Base-by-base conservation (phyloP, 768 basidiomycete genomes). In the Tylopilus intermedius region DNA sequence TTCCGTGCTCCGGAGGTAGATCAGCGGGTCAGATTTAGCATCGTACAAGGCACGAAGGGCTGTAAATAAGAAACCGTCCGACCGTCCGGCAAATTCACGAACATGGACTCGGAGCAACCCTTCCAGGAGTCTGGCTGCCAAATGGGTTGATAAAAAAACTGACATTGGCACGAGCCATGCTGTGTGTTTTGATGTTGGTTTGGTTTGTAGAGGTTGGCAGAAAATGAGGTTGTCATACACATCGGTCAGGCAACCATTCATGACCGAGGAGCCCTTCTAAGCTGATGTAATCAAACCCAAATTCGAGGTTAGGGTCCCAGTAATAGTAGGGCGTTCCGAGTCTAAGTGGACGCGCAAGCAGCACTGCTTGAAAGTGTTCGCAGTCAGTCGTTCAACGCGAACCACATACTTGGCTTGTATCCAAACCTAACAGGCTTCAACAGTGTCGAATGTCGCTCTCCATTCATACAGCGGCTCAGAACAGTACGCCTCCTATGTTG, bases 381-480 rank as follows among this genome's bases (percentile, higher is more conserved):
- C n/a, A n/a, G n/a, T n/a, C 37, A 18, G 15, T 8, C 15, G 37
- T 38, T 38, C 3, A 7, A 18, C 37, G 1, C 4, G 11, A 4
- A 13, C 13, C 35, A 3, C 35, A 37, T 13, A 2, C n/a, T 18
- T 18, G n/a, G n/a, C 10, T 6, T 18, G 29, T 4, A 29, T n/a
- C n/a, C n/a, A n/a, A n/a, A n/a, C n/a, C n/a, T n/a, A n/a, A n/a
- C n/a, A n/a, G n/a, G n/a, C n/a, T 5, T 24, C 41, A 8, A 7
- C 2, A 38, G 22, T 18, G 21, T 21, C 7, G 5, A 11, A 81
- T 80, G 77, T 67, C 76, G 26, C 48, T 67, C 49, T 56, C 81
- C 22, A 71, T 83, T 11, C 87, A 90, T 54, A 71, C 73, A 30
- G 88, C 88, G 2, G 84, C 86, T 8, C 82, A 84, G 64, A 88